phyloP scores from a whole-genome alignment of 345 rosid genomes.

The Microthlaspi erraticum region DNA sequence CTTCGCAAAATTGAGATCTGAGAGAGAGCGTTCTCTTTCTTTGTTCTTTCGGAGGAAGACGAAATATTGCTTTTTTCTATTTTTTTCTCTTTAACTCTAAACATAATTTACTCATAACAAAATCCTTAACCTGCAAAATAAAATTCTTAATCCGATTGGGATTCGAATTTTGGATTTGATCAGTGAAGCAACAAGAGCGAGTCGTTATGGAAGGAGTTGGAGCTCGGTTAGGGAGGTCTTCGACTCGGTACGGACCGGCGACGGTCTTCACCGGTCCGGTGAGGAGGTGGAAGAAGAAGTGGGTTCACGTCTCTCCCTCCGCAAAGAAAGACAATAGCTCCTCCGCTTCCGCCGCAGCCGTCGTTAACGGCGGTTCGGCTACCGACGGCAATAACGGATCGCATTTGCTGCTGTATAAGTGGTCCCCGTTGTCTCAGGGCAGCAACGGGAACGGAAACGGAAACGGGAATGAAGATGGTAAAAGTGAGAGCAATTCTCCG shows the following conservation, averaged over 20 bases:
- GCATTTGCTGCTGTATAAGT: conserved; percentile 77
- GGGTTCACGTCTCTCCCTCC: conserved; percentile 82
- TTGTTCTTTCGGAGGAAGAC: conserved; percentile 10
- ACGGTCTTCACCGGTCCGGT: conserved; percentile 96
- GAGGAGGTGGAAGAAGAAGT: conserved; percentile 97
- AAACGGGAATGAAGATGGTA: conserved; percentile 29
- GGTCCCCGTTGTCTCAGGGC: conserved; percentile 77
- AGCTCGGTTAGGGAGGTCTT: conserved; percentile 92
- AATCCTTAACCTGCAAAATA: not conserved
- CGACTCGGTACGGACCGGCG: conserved; percentile 95
- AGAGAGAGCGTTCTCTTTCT: not conserved
- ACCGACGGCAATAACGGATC: conserved; percentile 65
- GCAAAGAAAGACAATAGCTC: conserved; percentile 41
- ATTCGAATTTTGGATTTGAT: conserved; percentile 34
- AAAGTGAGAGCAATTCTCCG: conserved; percentile 48
- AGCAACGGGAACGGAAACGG: conserved; percentile 40
- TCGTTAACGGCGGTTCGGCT: conserved; percentile 45
- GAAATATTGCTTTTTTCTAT: not conserved
- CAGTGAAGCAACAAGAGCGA: conserved; percentile 33
- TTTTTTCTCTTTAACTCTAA: not conserved
- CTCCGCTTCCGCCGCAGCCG: conserved; percentile 28
- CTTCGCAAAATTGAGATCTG: conserved; percentile 21
- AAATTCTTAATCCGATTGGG: conserved; percentile 17
- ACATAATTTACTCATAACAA: not conserved
- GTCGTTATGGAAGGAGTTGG: conserved; percentile 93